phyloP scores from a whole-genome alignment of 176 grass and related monocot genomes.

The Tillandsia fasciculata region DNA sequence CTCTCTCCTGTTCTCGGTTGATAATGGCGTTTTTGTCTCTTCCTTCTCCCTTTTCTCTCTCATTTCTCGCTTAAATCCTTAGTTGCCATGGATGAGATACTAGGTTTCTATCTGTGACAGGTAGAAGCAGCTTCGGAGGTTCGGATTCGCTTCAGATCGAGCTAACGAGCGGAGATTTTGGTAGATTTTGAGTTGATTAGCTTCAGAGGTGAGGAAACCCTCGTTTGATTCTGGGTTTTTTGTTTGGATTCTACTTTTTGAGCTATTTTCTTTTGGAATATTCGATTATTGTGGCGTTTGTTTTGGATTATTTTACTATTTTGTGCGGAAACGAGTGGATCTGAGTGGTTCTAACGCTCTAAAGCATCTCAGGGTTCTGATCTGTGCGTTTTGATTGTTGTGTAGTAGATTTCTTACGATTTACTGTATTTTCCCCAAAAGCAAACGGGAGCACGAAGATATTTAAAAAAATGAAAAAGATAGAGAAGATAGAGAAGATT shows the following conservation, averaged over 20 bases:
- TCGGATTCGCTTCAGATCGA: background rate
- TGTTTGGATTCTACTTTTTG: background rate
- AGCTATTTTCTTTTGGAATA: slow-evolving; percentile 1
- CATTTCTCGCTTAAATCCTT: no score
- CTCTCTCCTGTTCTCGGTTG: no score
- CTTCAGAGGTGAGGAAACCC: slow-evolving; percentile 1
- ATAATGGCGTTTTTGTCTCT: no score
- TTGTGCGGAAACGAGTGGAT: background rate
- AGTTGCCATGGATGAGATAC: background rate
- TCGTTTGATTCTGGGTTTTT: background rate
- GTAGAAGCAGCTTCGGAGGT: background rate
- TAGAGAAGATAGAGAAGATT: background rate
- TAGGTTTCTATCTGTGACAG: background rate
- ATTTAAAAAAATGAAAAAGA: background rate
- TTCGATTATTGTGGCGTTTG: background rate
- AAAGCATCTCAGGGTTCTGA: background rate
- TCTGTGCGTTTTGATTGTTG: background rate
- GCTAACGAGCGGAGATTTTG: background rate
- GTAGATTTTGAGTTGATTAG: background rate
- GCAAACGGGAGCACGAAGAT: background rate
- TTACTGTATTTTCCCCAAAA: no score
- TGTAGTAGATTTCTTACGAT: background rate
- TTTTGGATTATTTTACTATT: background rate
- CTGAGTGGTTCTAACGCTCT: background rate
- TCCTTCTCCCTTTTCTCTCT: no score